Percentiles rank a stretch among this genome's conserved stretches.
These are phyloP conservation scores for Cyberlindnera veronae DNA, from an alignment of 805 yeast species.

Conservation along the genomic window DNA sequence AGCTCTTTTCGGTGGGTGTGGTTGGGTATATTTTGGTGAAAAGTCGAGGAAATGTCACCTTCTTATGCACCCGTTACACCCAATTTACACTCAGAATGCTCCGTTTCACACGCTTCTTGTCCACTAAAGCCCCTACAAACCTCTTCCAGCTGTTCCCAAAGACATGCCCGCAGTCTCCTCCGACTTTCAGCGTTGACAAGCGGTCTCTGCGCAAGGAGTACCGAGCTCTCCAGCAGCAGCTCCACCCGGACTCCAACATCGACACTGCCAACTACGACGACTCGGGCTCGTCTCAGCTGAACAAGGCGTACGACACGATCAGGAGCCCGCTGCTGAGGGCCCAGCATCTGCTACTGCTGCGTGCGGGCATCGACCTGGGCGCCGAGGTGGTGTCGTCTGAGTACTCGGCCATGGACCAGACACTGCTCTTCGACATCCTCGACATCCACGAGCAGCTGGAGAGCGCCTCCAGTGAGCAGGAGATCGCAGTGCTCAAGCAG, in stretches of 20 bases:
- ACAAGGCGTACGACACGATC: conserved; percentile 73
- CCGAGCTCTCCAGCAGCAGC: conserved; percentile 62
- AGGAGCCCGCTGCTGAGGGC: conserved; percentile 69
- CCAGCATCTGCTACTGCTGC: conserved; percentile 46
- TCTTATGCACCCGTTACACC: background rate
- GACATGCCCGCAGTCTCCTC: conserved; percentile 64
- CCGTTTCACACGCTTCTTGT: conserved; percentile 10
- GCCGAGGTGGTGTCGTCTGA: conserved; percentile 50
- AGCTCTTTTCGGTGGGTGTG: no score
- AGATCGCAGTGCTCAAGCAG: conserved; percentile 45
- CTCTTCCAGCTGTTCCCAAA: conserved; percentile 71
- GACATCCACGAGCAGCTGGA: conserved; percentile 84
- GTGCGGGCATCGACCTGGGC: conserved; percentile 48
- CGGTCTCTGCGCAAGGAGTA: conserved; percentile 68
- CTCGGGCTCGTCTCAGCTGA: conserved; percentile 51
- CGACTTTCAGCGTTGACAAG: conserved; percentile 64
- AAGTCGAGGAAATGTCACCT: no score
- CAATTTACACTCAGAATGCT: background rate
- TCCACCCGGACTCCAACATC: conserved; percentile 72
- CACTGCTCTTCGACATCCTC: conserved; percentile 68
- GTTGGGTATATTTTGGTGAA: no score
- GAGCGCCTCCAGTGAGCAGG: conserved; percentile 55
- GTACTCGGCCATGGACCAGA: conserved; percentile 39
- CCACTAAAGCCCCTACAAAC: conserved; percentile 20
- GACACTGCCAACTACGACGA: conserved; percentile 26